phyloP scores from a whole-genome alignment of 768 basidiomycete genomes.

The Pleurotus citrinopileatus region DNA sequence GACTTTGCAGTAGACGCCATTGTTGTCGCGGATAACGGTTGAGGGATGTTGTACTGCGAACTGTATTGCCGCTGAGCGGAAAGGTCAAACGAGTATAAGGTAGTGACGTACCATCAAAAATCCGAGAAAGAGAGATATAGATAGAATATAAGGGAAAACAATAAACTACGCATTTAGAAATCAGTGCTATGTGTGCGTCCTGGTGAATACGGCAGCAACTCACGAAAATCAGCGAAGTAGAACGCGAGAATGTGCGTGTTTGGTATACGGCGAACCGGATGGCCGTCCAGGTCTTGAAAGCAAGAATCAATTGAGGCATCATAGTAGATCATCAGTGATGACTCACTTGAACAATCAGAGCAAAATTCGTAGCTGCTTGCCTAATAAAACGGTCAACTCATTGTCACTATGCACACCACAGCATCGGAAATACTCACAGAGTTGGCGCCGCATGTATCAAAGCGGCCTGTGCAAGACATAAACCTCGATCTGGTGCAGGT shows the following conservation, averaged over 20 bases:
- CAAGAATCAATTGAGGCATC: background rate
- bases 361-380: background rate
- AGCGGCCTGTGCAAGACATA: background rate
- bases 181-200: background rate
- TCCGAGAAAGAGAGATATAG: background rate
- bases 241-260: background rate
- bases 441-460: background rate
- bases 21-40: background rate
- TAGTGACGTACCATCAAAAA: conserved; percentile 1
- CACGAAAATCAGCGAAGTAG: background rate
- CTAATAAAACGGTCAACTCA: background rate
- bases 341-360: background rate
- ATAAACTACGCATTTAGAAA: background rate
- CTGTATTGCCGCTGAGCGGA: background rate
- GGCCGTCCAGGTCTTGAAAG: background rate
- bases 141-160: background rate
- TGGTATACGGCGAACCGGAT: conserved; percentile 1
- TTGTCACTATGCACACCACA: background rate
- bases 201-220: background rate
- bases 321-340: background rate
- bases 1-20: conserved; percentile 1
- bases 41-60: background rate
- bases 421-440: background rate
- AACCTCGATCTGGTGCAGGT: background rate
- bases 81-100: too few species aligned